Percentiles rank a stretch among this genome's conserved stretches.
Conservation (phyloP, 2,329 filamentous ascomycete genomes). For the Aspergillus calidoustus region DNA sequence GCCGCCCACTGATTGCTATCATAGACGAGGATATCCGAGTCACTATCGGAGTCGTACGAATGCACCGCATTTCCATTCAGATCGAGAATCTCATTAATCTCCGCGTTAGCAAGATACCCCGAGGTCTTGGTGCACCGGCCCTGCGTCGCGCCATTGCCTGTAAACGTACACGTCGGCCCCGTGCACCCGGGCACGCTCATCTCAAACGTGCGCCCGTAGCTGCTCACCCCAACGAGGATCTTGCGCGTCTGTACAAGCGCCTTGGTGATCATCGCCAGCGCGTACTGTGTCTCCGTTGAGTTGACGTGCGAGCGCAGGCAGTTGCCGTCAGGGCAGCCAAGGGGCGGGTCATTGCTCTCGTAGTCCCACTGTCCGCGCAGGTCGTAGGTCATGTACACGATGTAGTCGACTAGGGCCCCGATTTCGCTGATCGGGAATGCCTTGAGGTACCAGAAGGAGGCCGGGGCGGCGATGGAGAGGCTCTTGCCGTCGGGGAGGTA, state of each 20-base stretch:
- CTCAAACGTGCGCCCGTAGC: conserved; percentile 10
- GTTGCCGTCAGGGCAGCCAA: background rate
- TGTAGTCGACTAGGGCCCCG: conserved; percentile 35
- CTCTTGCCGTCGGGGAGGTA: conserved; percentile 24
- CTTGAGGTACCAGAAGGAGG: conserved; percentile 41
- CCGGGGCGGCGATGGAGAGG: conserved; percentile 33
- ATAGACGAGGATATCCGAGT: conserved; percentile 13
- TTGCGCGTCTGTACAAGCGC: background rate
- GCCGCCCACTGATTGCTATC: conserved; percentile 13
- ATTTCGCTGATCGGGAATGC: conserved; percentile 37
- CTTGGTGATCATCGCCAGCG: conserved; percentile 32
- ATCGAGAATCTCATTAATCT: conserved; percentile 13
- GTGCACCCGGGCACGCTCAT: conserved; percentile 9
- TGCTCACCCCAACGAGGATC: conserved; percentile 6
- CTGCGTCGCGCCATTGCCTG: conserved; percentile 1
- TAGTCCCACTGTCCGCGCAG: conserved; percentile 28
- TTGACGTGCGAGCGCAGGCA: conserved; percentile 33
- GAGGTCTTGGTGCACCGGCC: conserved; percentile 14
- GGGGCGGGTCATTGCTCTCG: background rate
- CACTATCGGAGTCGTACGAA: background rate
- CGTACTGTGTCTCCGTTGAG: conserved; percentile 39
- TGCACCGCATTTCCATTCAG: background rate
- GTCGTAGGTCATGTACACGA: conserved; percentile 48
- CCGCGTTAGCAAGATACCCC: conserved; percentile 14
- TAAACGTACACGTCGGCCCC: conserved; percentile 3